Percentiles rank a stretch among this genome's conserved stretches.
Conservation (phyloP, 306 rosid genomes). For the Quercus glauca region DNA sequence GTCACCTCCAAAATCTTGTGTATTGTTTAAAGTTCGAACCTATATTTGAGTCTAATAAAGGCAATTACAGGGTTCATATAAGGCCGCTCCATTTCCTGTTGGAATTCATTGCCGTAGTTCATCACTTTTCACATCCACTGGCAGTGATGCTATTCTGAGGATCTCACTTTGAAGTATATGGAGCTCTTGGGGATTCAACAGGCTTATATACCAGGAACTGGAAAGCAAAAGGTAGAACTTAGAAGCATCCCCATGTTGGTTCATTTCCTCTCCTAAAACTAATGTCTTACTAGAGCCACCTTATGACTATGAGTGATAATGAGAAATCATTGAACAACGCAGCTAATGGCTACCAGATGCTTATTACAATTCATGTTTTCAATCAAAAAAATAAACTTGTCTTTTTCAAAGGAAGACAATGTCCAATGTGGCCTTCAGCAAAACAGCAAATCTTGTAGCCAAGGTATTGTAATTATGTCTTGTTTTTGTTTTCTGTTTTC, state of each 20-base stretch:
- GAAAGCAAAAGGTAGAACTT: constrained; percentile 26
- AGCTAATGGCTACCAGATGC: constrained; percentile 15
- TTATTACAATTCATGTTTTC: too few relatives aligned
- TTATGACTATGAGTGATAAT: too few relatives aligned
- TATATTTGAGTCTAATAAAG: constrained; percentile 48
- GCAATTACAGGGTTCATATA: constrained; percentile 30
- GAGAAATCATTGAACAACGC: constrained; percentile 28
- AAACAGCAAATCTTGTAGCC: too few relatives aligned
- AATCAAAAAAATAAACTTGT: too few relatives aligned
- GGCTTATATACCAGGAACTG: constrained; percentile 36
- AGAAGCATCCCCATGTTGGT: constrained; percentile 80
- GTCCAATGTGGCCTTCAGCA: too few relatives aligned
- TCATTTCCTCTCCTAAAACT: constrained; percentile 76
- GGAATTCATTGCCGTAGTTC: constrained; percentile 35
- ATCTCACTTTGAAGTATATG: constrained; percentile 52
- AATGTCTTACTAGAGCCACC: constrained; percentile 69
- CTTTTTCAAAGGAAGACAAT: too few relatives aligned
- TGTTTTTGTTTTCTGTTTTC: not conserved
- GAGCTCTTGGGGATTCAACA: constrained; percentile 58
- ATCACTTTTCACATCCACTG: constrained; percentile 42
- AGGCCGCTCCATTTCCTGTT: constrained; percentile 77
- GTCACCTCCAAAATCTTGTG: too few relatives aligned
- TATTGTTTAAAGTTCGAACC: constrained; percentile 63
- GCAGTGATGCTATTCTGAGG: constrained; percentile 31
- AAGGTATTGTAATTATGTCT: too few relatives aligned